Percentiles rank a stretch among this genome's conserved stretches.
These are phyloP conservation scores for Penicillium riverlandense DNA, from an alignment of 495 filamentous ascomycete genomes.

Conservation along the genomic window DNA sequence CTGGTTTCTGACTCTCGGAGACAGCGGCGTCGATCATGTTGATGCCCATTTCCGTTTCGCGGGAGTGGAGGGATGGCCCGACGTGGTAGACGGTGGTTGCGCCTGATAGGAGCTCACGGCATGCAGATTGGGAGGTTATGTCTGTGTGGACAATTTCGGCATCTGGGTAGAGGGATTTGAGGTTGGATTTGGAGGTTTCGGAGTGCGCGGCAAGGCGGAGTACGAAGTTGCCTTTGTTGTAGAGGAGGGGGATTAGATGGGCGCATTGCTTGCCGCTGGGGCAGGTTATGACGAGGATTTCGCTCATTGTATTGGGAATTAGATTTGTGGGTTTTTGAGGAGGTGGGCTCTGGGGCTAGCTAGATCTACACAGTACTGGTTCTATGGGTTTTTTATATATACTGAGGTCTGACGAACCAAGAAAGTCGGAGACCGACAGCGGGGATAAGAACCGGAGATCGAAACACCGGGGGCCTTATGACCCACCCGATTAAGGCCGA, in stretches of 20 bases:
- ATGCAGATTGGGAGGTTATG: conserved; percentile 9
- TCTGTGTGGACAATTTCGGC: conserved; percentile 19
- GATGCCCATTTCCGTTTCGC: conserved; percentile 20
- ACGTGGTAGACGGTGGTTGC: conserved; percentile 11
- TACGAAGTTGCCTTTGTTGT: conserved; percentile 11
- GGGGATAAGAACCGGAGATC: no score
- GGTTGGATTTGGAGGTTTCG: conserved; percentile 1
- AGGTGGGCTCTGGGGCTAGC: no score
- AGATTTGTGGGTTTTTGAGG: no score
- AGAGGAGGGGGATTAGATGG: conserved; percentile 21
- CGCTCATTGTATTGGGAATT: conserved; percentile 9
- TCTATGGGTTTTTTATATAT: no score
- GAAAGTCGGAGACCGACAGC: no score
- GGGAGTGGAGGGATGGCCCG: conserved; percentile 15
- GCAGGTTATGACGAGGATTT: conserved; percentile 19
- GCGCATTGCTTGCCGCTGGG: conserved; percentile 17
- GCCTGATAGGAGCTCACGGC: conserved; percentile 10
- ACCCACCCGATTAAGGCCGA: no score
- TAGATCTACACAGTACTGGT: no score
- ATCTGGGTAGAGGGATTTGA: conserved; percentile 12
- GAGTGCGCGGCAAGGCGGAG: conserved; percentile 21
- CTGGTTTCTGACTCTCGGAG: not conserved
- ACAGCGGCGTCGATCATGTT: conserved; percentile 25
- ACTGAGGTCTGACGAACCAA: no score
- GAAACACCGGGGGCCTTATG: no score